Evolutionary conservation across 768 basidiomycete genomes (phyloP), one percentile per base, ranked within the genome.

Genomic region (Suillus luteus): DNA sequence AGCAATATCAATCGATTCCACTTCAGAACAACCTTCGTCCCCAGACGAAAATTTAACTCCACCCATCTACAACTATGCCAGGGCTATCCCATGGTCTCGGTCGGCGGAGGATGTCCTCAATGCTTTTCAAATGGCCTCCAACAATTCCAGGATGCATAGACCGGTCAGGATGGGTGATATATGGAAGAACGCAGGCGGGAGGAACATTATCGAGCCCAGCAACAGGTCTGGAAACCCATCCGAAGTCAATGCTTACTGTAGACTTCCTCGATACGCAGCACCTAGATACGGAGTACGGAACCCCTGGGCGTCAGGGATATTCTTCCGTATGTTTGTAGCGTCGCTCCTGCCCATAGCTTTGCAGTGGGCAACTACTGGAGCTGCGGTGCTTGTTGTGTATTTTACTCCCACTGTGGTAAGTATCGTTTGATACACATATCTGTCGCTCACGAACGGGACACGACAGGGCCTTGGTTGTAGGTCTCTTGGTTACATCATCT

Each of bases 391-490:
- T 19, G 66, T 69, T 24, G 67, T 72, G 7, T 68, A 64, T 59
- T 68, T 64, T 51, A 74, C 73, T 7, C 73, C 73, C 1, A 75
- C 73, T 19, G 64, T 63, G 10, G 70, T 66, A 4, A 31, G 64
- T 7, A 33, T 65, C 10, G 11, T 55, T 58, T n/a, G 5, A 41
- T 46, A 0, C n/a, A 19, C 19, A 35, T 19, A 17, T 33, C 9
- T 19, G 10, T 67, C 9, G 2, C 37, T 63, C 9, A 59, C 19
- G 1, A 55, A 33, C n/a, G 5, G 44, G 12, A 14, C 43, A 27
- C 62, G 24, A 22, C 19, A 70, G 72, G 71, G 73, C 24, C 33
- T 79, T 1, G 78, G 78, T 12, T 79, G 78, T 52, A 75, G 76
- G 59, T 78, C 76, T 3, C 63, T 67, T 0, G 68, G 70, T 0